Evolutionary conservation across 257 asterid species (phyloP).

Genomic region (Sherardia arvensis): DNA sequence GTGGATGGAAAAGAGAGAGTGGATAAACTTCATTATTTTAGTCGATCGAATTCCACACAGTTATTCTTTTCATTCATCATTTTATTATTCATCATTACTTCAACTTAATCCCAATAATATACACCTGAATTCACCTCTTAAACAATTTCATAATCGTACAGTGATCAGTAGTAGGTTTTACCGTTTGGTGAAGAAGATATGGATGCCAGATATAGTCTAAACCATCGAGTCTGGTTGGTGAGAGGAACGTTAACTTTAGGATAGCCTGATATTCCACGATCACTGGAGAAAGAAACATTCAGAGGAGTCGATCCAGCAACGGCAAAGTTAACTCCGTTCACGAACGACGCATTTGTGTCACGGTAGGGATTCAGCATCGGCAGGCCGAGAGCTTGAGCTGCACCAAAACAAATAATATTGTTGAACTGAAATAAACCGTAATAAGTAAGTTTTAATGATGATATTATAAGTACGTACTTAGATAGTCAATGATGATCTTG

Average conservation of each 20-base stretch:
- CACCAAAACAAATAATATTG: no score
- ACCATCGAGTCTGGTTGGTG: neutral
- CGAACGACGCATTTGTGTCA: neutral
- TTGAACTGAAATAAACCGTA: no score
- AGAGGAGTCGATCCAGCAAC: neutral
- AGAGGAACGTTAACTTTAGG: neutral
- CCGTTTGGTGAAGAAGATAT: neutral
- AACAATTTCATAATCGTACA: neutral
- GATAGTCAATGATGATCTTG: neutral
- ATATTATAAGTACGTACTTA: neutral
- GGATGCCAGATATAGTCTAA: neutral
- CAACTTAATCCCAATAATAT: no score
- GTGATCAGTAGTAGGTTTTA: no score
- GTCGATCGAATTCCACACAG: no score
- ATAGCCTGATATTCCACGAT: neutral
- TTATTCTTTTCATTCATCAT: no score
- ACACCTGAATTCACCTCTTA: no score
- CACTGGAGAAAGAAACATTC: neutral
- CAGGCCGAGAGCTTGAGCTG: neutral
- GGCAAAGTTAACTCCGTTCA: neutral
- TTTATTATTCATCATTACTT: no score
- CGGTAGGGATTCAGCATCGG: neutral
- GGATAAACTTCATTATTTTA: no score
- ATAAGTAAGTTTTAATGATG: no score
- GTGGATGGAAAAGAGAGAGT: no score